phyloP scores from a whole-genome alignment of 2,329 filamentous ascomycete genomes.

The Epichloe gansuensis region DNA sequence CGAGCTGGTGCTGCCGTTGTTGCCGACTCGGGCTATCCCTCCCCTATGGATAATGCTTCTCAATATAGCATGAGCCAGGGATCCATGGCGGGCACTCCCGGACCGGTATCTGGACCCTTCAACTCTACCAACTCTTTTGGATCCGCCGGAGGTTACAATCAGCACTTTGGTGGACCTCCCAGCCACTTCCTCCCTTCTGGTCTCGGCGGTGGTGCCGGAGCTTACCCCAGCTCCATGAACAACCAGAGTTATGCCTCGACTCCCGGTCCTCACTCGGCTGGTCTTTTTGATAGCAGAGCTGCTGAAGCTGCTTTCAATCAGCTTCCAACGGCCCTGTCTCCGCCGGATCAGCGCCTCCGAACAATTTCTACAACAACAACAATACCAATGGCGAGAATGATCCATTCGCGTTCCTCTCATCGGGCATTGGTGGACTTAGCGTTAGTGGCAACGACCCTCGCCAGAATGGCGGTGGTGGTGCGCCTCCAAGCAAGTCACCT shows the following conservation, averaged over 20 bases:
- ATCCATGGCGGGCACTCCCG: constrained; percentile 76
- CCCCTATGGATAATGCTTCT: constrained; percentile 75
- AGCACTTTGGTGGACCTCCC: constrained; percentile 78
- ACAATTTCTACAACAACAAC: constrained; percentile 37
- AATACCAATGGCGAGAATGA: constrained; percentile 59
- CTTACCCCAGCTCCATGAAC: constrained; percentile 68
- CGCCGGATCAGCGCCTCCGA: constrained; percentile 59
- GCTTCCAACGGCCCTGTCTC: constrained; percentile 72
- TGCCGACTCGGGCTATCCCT: constrained; percentile 83
- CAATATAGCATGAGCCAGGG: constrained; percentile 77
- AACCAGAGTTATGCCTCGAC: constrained; percentile 63
- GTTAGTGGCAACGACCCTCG: constrained; percentile 55
- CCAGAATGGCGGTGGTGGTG: constrained; percentile 47
- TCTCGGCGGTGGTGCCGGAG: constrained; percentile 56
- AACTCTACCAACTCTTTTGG: constrained; percentile 59
- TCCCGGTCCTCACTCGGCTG: constrained; percentile 67
- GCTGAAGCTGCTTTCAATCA: constrained; percentile 90
- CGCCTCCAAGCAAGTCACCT: constrained; percentile 47
- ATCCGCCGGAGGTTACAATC: constrained; percentile 51
- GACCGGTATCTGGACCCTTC: constrained; percentile 66
- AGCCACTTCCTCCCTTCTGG: constrained; percentile 87
- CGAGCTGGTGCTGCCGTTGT: constrained; percentile 89
- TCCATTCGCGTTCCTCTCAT: constrained; percentile 69
- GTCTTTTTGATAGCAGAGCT: constrained; percentile 83
- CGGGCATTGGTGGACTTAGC: constrained; percentile 58